phyloP scores from a whole-genome alignment of 345 rosid genomes.

The Camelina hispida region DNA sequence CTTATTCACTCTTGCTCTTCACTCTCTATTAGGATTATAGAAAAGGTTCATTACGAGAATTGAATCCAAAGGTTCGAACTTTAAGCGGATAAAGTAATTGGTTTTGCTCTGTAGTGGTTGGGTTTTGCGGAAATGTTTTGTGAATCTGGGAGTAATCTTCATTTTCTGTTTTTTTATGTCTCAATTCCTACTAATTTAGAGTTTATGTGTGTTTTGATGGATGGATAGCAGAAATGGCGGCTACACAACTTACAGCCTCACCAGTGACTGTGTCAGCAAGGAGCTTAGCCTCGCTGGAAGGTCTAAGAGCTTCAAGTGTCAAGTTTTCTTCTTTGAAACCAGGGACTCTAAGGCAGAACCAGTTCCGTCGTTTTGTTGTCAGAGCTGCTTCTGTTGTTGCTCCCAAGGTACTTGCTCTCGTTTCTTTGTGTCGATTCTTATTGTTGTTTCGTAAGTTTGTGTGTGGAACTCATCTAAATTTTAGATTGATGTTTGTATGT shows the following conservation, averaged over 20 bases:
- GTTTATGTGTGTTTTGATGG: slow-evolving; percentile 4
- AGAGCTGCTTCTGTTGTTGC: slow-evolving; percentile 90
- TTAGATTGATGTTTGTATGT: slow-evolving; percentile 5
- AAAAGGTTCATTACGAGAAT: slow-evolving; percentile 11
- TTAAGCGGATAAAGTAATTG: slow-evolving; percentile 21
- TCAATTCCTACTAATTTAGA: slow-evolving; percentile 9
- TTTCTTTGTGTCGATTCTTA: background rate
- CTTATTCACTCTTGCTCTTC: slow-evolving; percentile 14
- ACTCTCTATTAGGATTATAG: slow-evolving; percentile 2
- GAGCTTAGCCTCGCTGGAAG: slow-evolving; percentile 61
- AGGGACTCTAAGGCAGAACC: slow-evolving; percentile 43
- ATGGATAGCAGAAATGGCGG: slow-evolving; percentile 58
- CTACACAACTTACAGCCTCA: slow-evolving; percentile 66
- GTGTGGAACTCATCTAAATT: background rate
- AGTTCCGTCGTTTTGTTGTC: slow-evolving; percentile 60
- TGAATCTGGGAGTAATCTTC: slow-evolving; percentile 11
- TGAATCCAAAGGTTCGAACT: slow-evolving; percentile 13
- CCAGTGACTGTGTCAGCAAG: slow-evolving; percentile 60
- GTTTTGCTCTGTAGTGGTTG: slow-evolving; percentile 15
- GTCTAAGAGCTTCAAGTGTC: slow-evolving; percentile 62
- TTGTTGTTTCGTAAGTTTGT: background rate
- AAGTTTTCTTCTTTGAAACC: slow-evolving; percentile 57
- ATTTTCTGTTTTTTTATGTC: background rate
- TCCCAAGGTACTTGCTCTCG: slow-evolving; percentile 65
- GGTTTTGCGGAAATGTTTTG: background rate